phyloP scores from a whole-genome alignment of 176 grass and related monocot genomes.

The Oropetium thomaeum region DNA sequence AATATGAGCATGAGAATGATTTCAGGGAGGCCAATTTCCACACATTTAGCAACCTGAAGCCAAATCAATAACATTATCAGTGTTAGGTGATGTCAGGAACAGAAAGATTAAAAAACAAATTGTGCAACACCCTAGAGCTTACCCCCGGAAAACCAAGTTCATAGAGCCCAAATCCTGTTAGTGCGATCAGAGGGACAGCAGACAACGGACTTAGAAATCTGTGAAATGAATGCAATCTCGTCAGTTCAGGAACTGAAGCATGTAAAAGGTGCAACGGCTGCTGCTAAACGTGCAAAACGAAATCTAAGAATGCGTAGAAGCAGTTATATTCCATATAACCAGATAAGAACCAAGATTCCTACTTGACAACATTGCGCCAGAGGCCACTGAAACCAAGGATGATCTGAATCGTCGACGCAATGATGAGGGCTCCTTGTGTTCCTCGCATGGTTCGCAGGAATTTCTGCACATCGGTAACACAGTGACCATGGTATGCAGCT shows the following conservation, averaged over 20 bases:
- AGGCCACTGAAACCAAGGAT: conserved; percentile 94
- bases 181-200: conserved; percentile 71
- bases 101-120: neutral
- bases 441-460: conserved; percentile 74
- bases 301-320: neutral
- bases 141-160: conserved; percentile 92
- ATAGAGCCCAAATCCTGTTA: conserved; percentile 86
- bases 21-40: conserved; percentile 84
- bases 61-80: conserved; percentile 2
- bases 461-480: conserved; percentile 50
- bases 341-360: neutral
- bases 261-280: neutral
- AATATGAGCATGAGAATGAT: conserved; percentile 74
- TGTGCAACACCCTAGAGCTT: conserved; percentile 21
- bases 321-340: neutral
- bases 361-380: conserved; percentile 87
- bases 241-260: conserved; percentile 1
- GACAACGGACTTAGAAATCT: conserved; percentile 79
- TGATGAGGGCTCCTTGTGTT: conserved; percentile 80
- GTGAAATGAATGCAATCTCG: neutral
- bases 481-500: too few relatives aligned
- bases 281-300: neutral
- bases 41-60: conserved; percentile 78
- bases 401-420: conserved; percentile 79
- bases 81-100: neutral